These are phyloP conservation scores for Hypoxylon sp. DNA, from an alignment of 2,329 filamentous ascomycete genomes.

Conservation along the genomic window DNA sequence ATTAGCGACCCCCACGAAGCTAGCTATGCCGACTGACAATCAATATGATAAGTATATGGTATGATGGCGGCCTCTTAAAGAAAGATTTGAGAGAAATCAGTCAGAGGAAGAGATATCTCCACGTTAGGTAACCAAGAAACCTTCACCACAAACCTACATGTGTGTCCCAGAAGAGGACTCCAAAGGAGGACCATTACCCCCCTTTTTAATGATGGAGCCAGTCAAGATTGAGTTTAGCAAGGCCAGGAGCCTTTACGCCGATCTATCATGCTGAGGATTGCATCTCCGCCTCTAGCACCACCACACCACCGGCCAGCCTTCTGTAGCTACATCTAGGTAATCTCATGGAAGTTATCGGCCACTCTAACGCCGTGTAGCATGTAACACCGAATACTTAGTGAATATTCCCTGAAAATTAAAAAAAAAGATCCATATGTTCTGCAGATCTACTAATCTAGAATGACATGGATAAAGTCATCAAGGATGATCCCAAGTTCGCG, in stretches of 20 bases:
- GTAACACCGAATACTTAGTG: not conserved
- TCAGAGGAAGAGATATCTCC: constrained; percentile 2
- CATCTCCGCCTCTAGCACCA: not conserved
- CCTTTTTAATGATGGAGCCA: constrained; percentile 7
- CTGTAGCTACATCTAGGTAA: constrained; percentile 35
- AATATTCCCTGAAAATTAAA: constrained; percentile 1
- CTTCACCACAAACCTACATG: not conserved
- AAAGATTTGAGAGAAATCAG: constrained; percentile 10
- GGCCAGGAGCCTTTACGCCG: constrained; percentile 19
- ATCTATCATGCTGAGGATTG: too few relatives aligned
- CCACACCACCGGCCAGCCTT: constrained; percentile 6
- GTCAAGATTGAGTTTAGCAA: constrained; percentile 28
- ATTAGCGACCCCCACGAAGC: constrained; percentile 21
- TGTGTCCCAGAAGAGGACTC: not conserved
- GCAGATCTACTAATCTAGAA: constrained; percentile 12
- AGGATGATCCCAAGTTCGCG: not conserved
- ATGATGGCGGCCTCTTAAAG: not conserved
- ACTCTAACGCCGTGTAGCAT: constrained; percentile 10
- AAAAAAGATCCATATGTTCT: constrained; percentile 6
- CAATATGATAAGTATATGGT: constrained; percentile 23
- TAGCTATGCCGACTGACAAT: constrained; percentile 13
- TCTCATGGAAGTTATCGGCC: not conserved
- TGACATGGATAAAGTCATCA: constrained; percentile 28
- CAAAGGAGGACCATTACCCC: not conserved
- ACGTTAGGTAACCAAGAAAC: constrained; percentile 6